Evolutionary conservation across 2,329 filamentous ascomycete genomes (phyloP).

Genomic region (Hypoxylon rubiginosum): DNA sequence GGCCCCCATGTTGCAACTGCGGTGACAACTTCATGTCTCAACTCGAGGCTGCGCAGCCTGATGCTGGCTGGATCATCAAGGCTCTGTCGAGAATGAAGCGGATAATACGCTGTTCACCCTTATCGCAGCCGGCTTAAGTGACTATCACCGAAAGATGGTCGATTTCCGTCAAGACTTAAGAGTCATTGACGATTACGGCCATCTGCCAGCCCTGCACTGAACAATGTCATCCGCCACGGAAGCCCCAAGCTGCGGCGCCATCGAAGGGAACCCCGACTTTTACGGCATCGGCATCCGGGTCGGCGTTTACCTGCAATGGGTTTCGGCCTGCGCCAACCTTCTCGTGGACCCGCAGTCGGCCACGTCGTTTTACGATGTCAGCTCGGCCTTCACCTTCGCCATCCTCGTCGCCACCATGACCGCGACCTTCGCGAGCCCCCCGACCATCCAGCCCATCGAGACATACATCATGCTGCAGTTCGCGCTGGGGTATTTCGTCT

Average conservation of each 20-base stretch:
- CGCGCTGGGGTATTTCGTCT: slow-evolving; percentile 21
- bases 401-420: slow-evolving; percentile 26
- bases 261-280: slow-evolving; percentile 30
- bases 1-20: slow-evolving; percentile 33
- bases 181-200: neutral
- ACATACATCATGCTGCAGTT: slow-evolving; percentile 26
- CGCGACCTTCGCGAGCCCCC: slow-evolving; percentile 7
- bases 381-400: slow-evolving; percentile 26
- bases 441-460: slow-evolving; percentile 23
- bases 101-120: neutral
- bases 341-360: slow-evolving; percentile 20
- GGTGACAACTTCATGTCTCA: slow-evolving; percentile 1
- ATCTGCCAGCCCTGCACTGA: neutral
- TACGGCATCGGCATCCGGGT: slow-evolving; percentile 30
- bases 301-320: slow-evolving; percentile 30
- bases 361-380: slow-evolving; percentile 29
- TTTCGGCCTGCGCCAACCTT: slow-evolving; percentile 18
- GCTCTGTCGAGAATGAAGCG: neutral
- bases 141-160: slow-evolving; percentile 4
- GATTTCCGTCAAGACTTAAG: neutral
- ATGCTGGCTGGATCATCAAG: neutral
- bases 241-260: slow-evolving; percentile 5
- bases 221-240: slow-evolving; percentile 21
- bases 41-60: neutral
- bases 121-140: neutral